phyloP scores from a whole-genome alignment of 345 rosid species.

The Corchorus olitorius region DNA sequence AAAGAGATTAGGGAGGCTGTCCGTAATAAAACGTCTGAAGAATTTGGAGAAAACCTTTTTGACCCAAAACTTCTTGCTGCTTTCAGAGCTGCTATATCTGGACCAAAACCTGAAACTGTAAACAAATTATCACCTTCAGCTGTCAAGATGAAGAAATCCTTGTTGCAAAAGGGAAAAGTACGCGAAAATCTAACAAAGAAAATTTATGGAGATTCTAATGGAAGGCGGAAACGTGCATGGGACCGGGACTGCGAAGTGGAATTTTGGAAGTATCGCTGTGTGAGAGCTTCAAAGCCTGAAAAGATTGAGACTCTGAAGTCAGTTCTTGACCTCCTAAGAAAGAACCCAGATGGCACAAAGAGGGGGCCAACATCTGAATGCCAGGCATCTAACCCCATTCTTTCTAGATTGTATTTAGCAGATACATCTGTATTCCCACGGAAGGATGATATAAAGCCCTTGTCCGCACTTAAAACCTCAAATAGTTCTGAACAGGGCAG shows the following conservation, averaged over 20 bases:
- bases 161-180: conserved; percentile 95
- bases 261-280: conserved; percentile 97
- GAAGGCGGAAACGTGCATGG: conserved; percentile 90
- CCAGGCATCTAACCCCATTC: conserved; percentile 66
- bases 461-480: conserved; percentile 46
- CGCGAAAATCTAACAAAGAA: conserved; percentile 95
- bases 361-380: conserved; percentile 39
- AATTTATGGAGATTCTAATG: conserved; percentile 83
- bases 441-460: conserved; percentile 80
- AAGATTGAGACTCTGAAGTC: conserved; percentile 90
- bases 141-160: conserved; percentile 69
- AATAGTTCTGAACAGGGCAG: conserved; percentile 40
- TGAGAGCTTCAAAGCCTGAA: conserved; percentile 73
- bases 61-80: conserved; percentile 96
- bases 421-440: conserved; percentile 97
- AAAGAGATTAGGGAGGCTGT: conserved; percentile 92
- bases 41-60: conserved; percentile 62
- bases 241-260: conserved; percentile 96
- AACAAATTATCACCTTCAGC: conserved; percentile 56
- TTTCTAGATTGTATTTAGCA: conserved; percentile 91
- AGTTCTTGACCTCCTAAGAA: conserved; percentile 76
- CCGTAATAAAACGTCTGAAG: conserved; percentile 61
- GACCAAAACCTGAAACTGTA: conserved; percentile 58
- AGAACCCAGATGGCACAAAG: conserved; percentile 46
- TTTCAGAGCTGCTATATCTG: conserved; percentile 81